Evolutionary conservation across 345 rosid species (phyloP), one percentile per base, ranked within the genome.

Genomic region (Hypericum perforatum): DNA sequence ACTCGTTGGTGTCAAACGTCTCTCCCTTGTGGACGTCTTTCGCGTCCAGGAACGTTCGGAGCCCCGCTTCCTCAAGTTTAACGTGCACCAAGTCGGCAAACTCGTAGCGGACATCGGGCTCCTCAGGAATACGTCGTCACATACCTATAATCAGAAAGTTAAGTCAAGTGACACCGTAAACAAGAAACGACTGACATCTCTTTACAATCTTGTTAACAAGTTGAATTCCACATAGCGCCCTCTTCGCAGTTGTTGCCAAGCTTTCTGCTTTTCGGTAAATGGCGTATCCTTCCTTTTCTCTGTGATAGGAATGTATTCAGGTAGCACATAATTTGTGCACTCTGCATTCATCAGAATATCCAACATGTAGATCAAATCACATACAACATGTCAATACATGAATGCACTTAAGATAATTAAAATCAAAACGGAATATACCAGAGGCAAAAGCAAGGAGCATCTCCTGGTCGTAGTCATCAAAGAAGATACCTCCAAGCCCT

Each of bases 191-290:
- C 4, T 22, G 32, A 22, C 32, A 22, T 22, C 32, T 22, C 32
- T 22, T 22, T 22, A 22, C 32, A 22, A 22, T 22, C 32, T 22
- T 22, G 4, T 50, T 79, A 92, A 95, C 96, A 92, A 74, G 76
- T 92, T 92, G 68, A 92, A 92, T 74, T 92, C 96, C 5, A 92
- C 95, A 62, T 88, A 92, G 60, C 98, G 86, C 3, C 98, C 98
- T 68, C 98, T 67, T 8, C 98, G 85, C 66, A 92, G 60, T 63
- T 92, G 98, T 61, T 92, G 98, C 96, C 96, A 92, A 16, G 87
- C 96, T 78, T 85, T 88, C 69, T 92, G 82, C 53, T 69, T 62
- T 58, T 92, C 94, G 5, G 85, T 81, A 55, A 76, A 92, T 7
- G 85, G 81, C 9, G 49, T 82, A 51, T 88, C 85, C 64, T 80